Base-by-base conservation (phyloP, 768 basidiomycete genomes). In the Hypsizygus marmoreus region DNA sequence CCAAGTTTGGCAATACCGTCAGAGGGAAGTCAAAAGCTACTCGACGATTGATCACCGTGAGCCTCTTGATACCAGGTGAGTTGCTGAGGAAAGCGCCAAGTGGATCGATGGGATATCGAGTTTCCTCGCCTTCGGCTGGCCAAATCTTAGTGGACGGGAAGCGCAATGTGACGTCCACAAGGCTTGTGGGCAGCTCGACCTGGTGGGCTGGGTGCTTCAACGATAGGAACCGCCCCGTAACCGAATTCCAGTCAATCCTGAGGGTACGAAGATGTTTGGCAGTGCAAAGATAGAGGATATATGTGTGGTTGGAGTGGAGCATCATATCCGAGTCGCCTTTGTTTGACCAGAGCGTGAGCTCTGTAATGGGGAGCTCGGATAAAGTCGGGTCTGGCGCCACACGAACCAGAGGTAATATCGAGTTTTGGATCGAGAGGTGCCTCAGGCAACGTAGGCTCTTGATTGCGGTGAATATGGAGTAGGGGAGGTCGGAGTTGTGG, bases 401-500 rank as follows among this genome's bases (percentile, higher is more conserved):
- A 23, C 25, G 38, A 9, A 51, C 31, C 3, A 45, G 14, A 5
- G 72, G 72, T 38, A 63, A 46, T 8, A 59, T 56, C 41, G 74
- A 77, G 36, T 70, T 65, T 37, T 75, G 72, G 44, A 77, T 61
- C 20, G 61, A 59, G n/a, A 77, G 65, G 7, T 53, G 61, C 23
- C 67, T 61, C 14, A 77, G 67, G 2, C 40, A 41, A 1, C 72
- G 69, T 10, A 77, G 65, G 25, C 40, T 33, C 55, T 71, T 69
- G 12, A 77, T 60, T 22, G 68, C 45, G 0, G 45, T 45, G 40
- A 71, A 70, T 9, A 76, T 60, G 1, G 56, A 26, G 22, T 66
- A 57, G 0, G 71, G 66, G 34, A 77, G 64, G 16, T 71, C 56
- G 49, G 72, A 64, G 34, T 64, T 55, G 36, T 53, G 58, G 51